Conservation (phyloP, 163 green algal genomes). For the Scenedesmus sp. region DNA sequence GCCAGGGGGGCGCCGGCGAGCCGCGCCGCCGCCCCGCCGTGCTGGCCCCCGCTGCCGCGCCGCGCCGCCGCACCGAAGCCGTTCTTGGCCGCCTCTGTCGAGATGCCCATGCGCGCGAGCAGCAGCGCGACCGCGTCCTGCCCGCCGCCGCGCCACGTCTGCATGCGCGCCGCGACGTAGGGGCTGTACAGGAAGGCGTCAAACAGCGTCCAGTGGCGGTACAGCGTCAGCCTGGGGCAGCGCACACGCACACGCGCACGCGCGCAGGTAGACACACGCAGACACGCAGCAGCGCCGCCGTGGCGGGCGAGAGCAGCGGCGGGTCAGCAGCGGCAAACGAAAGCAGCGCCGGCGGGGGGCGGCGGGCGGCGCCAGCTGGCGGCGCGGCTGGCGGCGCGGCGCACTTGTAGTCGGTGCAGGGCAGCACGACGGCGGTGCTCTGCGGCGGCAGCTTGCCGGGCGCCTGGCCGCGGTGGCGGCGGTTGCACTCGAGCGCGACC, state of each 20-base stretch:
- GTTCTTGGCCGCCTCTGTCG: constrained; percentile 2
- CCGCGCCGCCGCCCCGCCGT: no score
- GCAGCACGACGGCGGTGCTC: background rate
- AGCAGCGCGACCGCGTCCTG: constrained; percentile 16
- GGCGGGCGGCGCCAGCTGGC: no score
- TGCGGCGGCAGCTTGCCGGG: background rate
- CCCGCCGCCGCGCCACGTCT: constrained; percentile 45
- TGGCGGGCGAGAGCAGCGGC: no score
- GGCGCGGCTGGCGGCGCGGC: no score
- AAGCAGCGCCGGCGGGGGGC: no score
- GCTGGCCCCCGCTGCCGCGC: no score
- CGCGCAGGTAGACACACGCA: no score
- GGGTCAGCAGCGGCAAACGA: no score
- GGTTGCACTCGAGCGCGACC: background rate
- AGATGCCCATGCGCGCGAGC: constrained; percentile 40
- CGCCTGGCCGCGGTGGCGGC: background rate
- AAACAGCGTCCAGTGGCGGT: constrained; percentile 88
- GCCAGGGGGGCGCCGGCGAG: background rate
- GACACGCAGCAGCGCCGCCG: no score
- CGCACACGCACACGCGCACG: no score
- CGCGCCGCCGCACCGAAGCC: background rate
- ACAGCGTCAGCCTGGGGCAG: constrained; percentile 67
- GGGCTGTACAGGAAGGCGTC: constrained; percentile 79
- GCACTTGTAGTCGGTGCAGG: background rate
- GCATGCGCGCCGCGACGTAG: constrained; percentile 80